Evolutionary conservation across 2,329 filamentous ascomycete species (phyloP), one percentile per base, ranked within the genome.

Genomic region (Aaosphaeria arxii): DNA sequence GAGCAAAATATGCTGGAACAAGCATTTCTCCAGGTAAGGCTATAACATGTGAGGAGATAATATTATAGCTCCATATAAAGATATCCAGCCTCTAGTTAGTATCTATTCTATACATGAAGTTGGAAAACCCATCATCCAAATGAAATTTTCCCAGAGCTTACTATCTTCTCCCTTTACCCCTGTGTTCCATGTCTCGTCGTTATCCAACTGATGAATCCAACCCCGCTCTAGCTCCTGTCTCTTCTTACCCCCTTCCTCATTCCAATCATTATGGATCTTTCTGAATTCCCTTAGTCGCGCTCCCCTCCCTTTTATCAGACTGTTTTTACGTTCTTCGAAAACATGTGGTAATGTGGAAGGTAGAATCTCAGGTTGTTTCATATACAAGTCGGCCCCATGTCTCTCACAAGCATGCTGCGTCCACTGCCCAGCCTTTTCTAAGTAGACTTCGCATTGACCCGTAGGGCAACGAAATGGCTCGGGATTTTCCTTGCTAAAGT

Each of bases 341-440:
- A 43, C 30, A 30, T 30, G n/a, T 49, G 39, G 38, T 31, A 49
- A 32, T 36, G n/a, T 30, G 6, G 29, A 42, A 36, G 33, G 33
- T 36, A 36, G 33, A 36, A 36, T 36, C n/a, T 36, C 33, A 24
- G 28, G 30, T 44, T 24, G 13, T 33, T 45, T 28, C 39, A 17
- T 41, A 45, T 11, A 48, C 24, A 46, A 39, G 7, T 17, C 24
- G 6, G 7, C 17, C 17, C 17, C 38, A 45, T 50, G 48, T 28
- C 42, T 7, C 35, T 48, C 44, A 43, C 43, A 46, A 28, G 55
- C 55, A 50, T 58, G 55, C n/a, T 44, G 9, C 28, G 50, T 52
- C 54, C 52, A 58, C 47, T 51, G 43, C n/a, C 54, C 55, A 31
- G 50, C 48, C 30, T 53, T 44, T 4, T 45, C 43, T 40, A 58